Percentiles rank a stretch among this genome's conserved stretches.
These are phyloP conservation scores for Tricladium varicosporioides DNA, from an alignment of 2,329 filamentous ascomycete genomes.

Conservation along the genomic window DNA sequence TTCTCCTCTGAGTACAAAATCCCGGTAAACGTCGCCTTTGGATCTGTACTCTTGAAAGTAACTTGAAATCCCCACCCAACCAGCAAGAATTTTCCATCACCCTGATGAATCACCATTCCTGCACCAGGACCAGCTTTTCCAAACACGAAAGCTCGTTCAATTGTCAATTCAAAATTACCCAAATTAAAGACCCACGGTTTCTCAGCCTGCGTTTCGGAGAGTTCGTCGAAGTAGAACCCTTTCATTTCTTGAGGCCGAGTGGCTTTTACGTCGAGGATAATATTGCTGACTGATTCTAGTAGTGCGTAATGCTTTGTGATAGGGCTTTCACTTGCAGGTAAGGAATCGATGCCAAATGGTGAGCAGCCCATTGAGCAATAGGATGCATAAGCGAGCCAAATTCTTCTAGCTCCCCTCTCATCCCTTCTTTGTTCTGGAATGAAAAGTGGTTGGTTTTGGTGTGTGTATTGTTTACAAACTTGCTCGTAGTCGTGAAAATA, in stretches of 20 bases:
- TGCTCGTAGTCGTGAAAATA: constrained; percentile 48
- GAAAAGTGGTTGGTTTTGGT: constrained; percentile 45
- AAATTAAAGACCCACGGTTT: constrained; percentile 14
- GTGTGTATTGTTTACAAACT: constrained; percentile 43
- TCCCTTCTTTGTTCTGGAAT: constrained; percentile 52
- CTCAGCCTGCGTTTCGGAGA: constrained; percentile 7
- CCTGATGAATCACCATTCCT: constrained; percentile 40
- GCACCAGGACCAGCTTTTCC: constrained; percentile 39
- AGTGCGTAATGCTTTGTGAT: constrained; percentile 27
- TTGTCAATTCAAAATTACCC: constrained; percentile 35
- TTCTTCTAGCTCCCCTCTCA: constrained; percentile 41
- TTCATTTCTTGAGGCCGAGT: constrained; percentile 30
- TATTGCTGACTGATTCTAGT: constrained; percentile 30
- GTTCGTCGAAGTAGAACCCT: constrained; percentile 40
- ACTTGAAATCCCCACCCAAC: constrained; percentile 41
- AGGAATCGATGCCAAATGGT: constrained; percentile 42
- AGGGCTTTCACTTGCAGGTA: constrained; percentile 9
- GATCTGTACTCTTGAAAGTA: constrained; percentile 32
- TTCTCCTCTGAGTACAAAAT: constrained; percentile 39
- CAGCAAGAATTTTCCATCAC: constrained; percentile 35
- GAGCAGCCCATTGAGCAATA: constrained; percentile 39
- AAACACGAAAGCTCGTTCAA: constrained; percentile 42
- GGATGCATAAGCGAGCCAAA: constrained; percentile 43
- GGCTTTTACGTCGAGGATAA: constrained; percentile 28
- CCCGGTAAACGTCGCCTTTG: constrained; percentile 38